These are phyloP conservation scores for Solanum etuberosum DNA, from an alignment of 257 asterid genomes.

Conservation along the genomic window DNA sequence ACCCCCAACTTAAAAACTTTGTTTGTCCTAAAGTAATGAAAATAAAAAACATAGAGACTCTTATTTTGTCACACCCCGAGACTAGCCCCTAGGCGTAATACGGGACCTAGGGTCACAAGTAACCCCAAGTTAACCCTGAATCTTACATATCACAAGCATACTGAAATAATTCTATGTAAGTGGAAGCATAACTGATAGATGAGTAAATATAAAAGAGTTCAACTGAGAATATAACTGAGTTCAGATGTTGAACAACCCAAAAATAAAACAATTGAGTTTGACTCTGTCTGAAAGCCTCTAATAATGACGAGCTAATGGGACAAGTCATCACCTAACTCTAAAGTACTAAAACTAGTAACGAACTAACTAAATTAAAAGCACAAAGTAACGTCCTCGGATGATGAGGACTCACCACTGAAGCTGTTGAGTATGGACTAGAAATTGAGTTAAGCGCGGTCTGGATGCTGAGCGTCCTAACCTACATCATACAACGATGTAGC, in stretches of 20 bases:
- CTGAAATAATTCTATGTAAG: neutral
- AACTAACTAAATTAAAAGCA: neutral
- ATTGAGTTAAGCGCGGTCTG: neutral
- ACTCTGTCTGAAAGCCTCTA: neutral
- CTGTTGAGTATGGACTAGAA: neutral
- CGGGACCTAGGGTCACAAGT: neutral
- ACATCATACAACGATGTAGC: too few relatives aligned
- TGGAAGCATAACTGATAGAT: too few relatives aligned
- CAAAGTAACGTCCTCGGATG: too few relatives aligned
- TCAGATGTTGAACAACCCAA: neutral
- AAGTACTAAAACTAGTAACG: too few relatives aligned
- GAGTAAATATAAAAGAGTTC: neutral
- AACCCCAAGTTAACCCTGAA: neutral
- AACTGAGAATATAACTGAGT: neutral
- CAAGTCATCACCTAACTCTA: neutral
- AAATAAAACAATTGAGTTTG: neutral
- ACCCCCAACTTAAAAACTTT: neutral
- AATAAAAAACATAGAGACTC: too few relatives aligned
- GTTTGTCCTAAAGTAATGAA: neutral
- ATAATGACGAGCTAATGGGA: neutral
- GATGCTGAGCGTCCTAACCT: too few relatives aligned
- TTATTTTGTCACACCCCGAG: neutral
- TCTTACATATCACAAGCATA: neutral
- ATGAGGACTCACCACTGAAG: neutral
- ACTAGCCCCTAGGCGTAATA: neutral